Evolutionary conservation across 148 eudicot species (phyloP).

Genomic region (Nyssa sinensis): DNA sequence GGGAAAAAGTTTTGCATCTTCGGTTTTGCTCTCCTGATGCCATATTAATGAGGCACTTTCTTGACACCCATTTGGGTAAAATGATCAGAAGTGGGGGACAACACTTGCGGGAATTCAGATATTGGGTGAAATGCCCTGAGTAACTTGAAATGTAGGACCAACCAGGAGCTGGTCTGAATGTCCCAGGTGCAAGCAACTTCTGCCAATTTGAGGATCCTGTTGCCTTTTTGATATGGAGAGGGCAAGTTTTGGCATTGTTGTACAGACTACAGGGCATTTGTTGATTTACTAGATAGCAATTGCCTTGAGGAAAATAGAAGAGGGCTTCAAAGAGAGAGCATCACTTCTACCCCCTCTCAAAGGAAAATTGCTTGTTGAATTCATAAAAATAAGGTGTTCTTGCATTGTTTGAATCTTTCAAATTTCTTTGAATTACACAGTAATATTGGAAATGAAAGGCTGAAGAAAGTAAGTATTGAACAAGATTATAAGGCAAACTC

Average conservation of each 20-base stretch:
- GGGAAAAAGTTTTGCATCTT: conserved; percentile 10
- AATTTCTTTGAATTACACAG: neutral
- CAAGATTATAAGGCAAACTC: too few relatives aligned
- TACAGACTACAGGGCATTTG: conserved; percentile 34
- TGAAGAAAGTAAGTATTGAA: too few relatives aligned
- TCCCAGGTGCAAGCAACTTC: neutral
- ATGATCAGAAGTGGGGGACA: neutral
- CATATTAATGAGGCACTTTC: too few relatives aligned
- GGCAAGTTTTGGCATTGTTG: conserved; percentile 20
- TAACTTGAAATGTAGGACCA: neutral
- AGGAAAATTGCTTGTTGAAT: conserved; percentile 6
- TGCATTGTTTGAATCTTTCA: too few relatives aligned
- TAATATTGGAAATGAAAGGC: conserved; percentile 4
- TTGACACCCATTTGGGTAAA: neutral
- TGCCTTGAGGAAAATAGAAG: conserved; percentile 22
- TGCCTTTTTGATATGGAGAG: neutral
- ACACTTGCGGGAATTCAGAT: neutral
- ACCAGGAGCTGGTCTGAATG: neutral
- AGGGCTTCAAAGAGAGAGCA: conserved; percentile 13
- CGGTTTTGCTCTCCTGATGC: too few relatives aligned
- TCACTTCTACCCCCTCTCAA: conserved; percentile 7
- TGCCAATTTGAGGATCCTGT: neutral
- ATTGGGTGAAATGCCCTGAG: neutral
- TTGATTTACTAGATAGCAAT: conserved; percentile 32
- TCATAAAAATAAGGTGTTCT: too few relatives aligned